Evolutionary conservation across 1,284 basidiomycete genomes (phyloP).

Genomic region (Vanrija humicola): DNA sequence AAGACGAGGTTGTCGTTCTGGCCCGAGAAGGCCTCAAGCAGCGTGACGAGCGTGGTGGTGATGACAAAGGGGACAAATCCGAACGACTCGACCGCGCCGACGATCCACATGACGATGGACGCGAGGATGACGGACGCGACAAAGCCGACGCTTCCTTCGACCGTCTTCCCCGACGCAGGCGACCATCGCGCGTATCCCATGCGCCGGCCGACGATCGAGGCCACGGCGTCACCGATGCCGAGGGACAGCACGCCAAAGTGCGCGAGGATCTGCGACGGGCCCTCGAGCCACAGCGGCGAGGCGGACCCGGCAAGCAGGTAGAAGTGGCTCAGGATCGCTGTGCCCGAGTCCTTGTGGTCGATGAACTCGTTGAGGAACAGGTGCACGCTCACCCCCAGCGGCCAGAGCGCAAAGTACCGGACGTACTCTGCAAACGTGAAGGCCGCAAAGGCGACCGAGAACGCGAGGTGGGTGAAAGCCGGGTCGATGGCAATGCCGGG

Average conservation of each 20-base stretch:
- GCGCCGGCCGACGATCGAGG: constrained; percentile 85
- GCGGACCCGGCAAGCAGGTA: constrained; percentile 95
- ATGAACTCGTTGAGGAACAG: constrained; percentile 97
- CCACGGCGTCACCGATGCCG: constrained; percentile 90
- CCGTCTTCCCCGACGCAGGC: constrained; percentile 73
- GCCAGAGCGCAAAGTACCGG: constrained; percentile 96
- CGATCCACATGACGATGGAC: constrained; percentile 66
- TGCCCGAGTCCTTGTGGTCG: constrained; percentile 91
- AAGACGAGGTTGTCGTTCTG: constrained; percentile 94
- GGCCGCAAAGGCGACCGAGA: constrained; percentile 85
- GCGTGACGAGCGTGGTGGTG: constrained; percentile 60
- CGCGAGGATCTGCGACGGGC: constrained; percentile 66
- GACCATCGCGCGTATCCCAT: constrained; percentile 81
- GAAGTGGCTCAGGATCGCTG: constrained; percentile 95
- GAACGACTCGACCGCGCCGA: constrained; percentile 67
- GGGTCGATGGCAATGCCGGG: constrained; percentile 91
- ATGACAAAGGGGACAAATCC: constrained; percentile 46
- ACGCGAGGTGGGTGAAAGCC: constrained; percentile 90
- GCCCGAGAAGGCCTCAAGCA: constrained; percentile 80
- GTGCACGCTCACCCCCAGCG: constrained; percentile 89
- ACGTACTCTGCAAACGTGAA: constrained; percentile 96
- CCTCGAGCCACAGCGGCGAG: constrained; percentile 89
- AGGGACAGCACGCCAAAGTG: constrained; percentile 88
- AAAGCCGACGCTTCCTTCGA: constrained; percentile 87
- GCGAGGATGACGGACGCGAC: constrained; percentile 64